phyloP scores from a whole-genome alignment of 2,329 filamentous ascomycete species.

The Grosmannia huntii region DNA sequence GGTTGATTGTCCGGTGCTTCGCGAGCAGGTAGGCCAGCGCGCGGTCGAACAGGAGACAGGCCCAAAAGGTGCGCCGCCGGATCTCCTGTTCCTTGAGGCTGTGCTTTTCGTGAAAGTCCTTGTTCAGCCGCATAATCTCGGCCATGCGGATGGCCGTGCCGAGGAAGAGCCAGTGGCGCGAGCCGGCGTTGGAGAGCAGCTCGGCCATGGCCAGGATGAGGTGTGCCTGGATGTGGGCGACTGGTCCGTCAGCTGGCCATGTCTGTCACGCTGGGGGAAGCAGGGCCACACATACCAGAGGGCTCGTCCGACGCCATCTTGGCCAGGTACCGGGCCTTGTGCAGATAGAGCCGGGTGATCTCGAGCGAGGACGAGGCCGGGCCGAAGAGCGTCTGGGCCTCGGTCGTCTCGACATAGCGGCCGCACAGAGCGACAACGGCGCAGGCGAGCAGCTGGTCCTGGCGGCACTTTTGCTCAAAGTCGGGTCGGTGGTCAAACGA shows the following conservation, averaged over 20 bases:
- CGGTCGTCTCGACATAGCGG: slow-evolving; percentile 3
- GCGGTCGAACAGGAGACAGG: slow-evolving; percentile 6
- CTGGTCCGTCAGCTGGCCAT: neutral
- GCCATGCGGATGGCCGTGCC: slow-evolving; percentile 16
- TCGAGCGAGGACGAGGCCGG: neutral
- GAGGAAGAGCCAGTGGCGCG: slow-evolving; percentile 13
- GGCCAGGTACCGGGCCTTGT: slow-evolving; percentile 3
- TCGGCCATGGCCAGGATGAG: slow-evolving; percentile 13
- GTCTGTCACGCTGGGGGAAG: neutral
- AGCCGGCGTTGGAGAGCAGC: slow-evolving; percentile 13
- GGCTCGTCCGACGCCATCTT: slow-evolving; percentile 9
- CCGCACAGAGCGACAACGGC: slow-evolving; percentile 7
- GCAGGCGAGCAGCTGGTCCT: slow-evolving; percentile 6
- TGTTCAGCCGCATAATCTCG: slow-evolving; percentile 15
- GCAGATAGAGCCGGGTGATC: neutral
- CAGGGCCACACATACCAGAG: neutral
- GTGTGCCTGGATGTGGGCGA: slow-evolving; percentile 11
- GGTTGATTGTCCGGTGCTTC: slow-evolving; percentile 8
- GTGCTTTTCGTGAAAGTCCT: slow-evolving; percentile 15
- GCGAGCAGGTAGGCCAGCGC: slow-evolving; percentile 6
- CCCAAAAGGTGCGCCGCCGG: slow-evolving; percentile 7
- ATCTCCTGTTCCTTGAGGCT: slow-evolving; percentile 12
- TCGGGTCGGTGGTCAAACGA: slow-evolving; percentile 13
- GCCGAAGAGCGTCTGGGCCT: slow-evolving; percentile 4
- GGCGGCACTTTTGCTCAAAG: slow-evolving; percentile 11